Evolutionary conservation across 2,329 filamentous ascomycete species (phyloP), one percentile per base, ranked within the genome.

Genomic region (Colletotrichum lupini): DNA sequence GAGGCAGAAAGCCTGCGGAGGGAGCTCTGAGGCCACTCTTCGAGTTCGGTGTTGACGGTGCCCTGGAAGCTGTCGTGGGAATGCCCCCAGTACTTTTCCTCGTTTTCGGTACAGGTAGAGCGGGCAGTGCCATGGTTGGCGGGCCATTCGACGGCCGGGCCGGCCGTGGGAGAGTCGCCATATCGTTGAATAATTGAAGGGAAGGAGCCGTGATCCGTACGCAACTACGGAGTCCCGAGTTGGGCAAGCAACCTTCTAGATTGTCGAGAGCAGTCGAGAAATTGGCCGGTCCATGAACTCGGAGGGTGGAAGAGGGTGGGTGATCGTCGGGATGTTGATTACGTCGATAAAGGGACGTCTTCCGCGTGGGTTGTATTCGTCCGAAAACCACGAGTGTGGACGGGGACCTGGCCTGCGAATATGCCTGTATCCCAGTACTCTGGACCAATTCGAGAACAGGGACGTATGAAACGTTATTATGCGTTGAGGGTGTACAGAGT

Each of bases 81-180:
- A 86, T 83, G 72, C 79, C 85, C 67, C 83, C 88, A 69, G 85
- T 91, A 82, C 89, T 92, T 81, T 92, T 94, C 75, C 94, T 89
- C 52, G 92, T 91, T 83, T 95, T 97, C 58, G 87, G 83, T 22
- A 93, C 86, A 32, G 95, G 94, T 60, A 97, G 85, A 56, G 93
- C 92, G 56, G 95, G 94, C 28, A 97, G 85, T 32, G 92, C 90
- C 75, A 91, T 89, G 35, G 90, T 91, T 19, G 94, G 93, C 61
- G 94, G 93, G 72, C 91, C 92, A 77, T 92, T 86, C 9, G 92
- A 91, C 30, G 91, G 89, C 81, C 92, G 89, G 22, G 92, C 88
- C 30, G 91, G 88, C 81, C 91, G 89, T 67, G 93, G 92, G 63
- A 94, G 86, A 56, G 92, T 86, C 68, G 89, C 82, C 87, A 90